Base-by-base conservation (phyloP, 495 filamentous ascomycete species). In the Penicillium verhagenii region DNA sequence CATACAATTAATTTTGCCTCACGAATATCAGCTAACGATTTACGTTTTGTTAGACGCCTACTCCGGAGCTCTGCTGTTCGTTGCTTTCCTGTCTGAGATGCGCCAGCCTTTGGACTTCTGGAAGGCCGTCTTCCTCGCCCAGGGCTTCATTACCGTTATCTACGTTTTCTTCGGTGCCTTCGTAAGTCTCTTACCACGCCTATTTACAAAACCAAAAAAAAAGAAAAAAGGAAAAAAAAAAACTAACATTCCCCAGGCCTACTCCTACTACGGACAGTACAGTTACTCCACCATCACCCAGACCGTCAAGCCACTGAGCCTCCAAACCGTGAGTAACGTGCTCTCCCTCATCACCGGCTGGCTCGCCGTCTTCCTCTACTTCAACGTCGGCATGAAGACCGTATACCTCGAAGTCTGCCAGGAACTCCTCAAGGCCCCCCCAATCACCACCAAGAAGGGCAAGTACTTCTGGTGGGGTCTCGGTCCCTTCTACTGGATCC, bases 41-140 rank as follows among this genome's bases (percentile, higher is more conserved):
- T n/a, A 28, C 26, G 6, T 28, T 2, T 20, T 7, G 21, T 75
- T 76, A 14, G 85, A 83, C 55, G 82, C 79, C 21, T 83, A 82
- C 35, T 75, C 77, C 4, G 70, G 80, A 58, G 63, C 60, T 35
- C 21, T 63, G 16, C 31, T 86, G 29, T 89, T 86, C 66, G 75
- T 82, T 47, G 83, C 84, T 52, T 86, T 89, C 67, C 67, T 86
- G 57, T 74, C 84, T 18, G 86, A 89, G 67, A 87, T 86, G 82
- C 78, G 82, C 8, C 75, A 77, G 33, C 82, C 82, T 1, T 70
- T 69, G 57, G 83, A 86, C 54, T 86, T 86, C 67, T 81, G 78
- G 77, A 86, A 85, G 65, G 80, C 74, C 6, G 63, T 85, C 50
- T 60, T 81, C 40, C 57, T 70, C 35, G 82, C 80, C 11, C 72